Conservation (phyloP, 345 rosid species). For the Cochlearia excelsa region DNA sequence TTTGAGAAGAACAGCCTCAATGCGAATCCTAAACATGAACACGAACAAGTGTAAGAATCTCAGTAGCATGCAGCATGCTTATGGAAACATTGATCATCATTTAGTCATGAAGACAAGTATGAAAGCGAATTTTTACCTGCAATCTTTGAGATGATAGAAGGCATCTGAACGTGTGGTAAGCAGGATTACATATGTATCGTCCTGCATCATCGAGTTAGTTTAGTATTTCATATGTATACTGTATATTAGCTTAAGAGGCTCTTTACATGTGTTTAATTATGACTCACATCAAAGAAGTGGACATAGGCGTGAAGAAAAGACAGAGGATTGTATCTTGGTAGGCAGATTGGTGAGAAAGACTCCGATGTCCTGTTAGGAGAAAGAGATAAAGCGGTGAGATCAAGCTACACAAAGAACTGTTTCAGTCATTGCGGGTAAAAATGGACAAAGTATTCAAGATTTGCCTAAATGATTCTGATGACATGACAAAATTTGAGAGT, state of each 20-base stretch:
- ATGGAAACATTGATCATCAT: not conserved
- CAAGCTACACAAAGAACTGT: constrained; percentile 13
- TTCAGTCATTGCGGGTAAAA: not conserved
- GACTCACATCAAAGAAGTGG: constrained; percentile 90
- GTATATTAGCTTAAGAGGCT: constrained; percentile 10
- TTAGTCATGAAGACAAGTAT: constrained; percentile 5
- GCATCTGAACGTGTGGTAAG: constrained; percentile 96
- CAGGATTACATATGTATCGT: constrained; percentile 82
- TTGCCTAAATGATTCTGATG: constrained; percentile 95
- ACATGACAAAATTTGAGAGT: constrained; percentile 84
- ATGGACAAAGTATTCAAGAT: constrained; percentile 19
- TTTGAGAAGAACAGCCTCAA: constrained; percentile 76
- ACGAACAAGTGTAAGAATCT: constrained; percentile 21
- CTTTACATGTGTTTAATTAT: constrained; percentile 6
- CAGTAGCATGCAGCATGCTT: not conserved
- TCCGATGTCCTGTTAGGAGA: constrained; percentile 81
- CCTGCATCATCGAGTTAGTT: constrained; percentile 48
- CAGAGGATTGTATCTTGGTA: constrained; percentile 94
- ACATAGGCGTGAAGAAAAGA: constrained; percentile 96
- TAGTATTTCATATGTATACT: constrained; percentile 1
- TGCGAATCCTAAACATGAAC: constrained; percentile 55
- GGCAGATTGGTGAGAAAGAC: constrained; percentile 95
- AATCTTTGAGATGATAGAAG: constrained; percentile 94
- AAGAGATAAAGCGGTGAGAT: constrained; percentile 5
- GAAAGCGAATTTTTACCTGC: constrained; percentile 50